These are phyloP conservation scores for Saccharomycopsis babjevae DNA, from an alignment of 805 yeast genomes.

Conservation along the genomic window DNA sequence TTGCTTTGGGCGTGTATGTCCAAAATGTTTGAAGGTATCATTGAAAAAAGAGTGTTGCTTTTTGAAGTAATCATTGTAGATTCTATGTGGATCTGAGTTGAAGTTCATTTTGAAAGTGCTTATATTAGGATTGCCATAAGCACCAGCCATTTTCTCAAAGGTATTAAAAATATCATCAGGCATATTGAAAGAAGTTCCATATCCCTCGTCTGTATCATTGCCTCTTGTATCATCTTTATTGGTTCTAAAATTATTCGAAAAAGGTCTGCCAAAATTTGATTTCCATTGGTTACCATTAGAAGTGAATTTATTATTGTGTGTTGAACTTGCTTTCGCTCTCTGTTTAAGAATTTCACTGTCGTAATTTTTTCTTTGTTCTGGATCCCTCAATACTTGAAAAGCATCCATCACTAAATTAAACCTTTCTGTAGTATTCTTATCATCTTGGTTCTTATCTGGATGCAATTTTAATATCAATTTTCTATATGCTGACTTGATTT, in stretches of 20 bases:
- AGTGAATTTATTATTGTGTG: background rate
- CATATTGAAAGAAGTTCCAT: background rate
- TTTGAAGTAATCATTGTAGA: background rate
- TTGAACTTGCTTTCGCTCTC: background rate
- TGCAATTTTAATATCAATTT: conserved; percentile 63
- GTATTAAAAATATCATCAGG: background rate
- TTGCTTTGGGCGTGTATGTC: background rate
- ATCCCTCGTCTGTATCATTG: background rate
- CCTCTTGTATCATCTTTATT: background rate
- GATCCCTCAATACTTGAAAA: conserved; percentile 15
- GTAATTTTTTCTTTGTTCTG: conserved; percentile 8
- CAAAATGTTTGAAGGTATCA: background rate
- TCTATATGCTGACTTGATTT: conserved; percentile 69
- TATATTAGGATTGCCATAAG: background rate
- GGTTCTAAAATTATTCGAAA: conserved; percentile 2
- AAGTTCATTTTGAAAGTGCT: background rate
- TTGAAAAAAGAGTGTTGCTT: background rate
- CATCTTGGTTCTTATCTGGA: conserved; percentile 65
- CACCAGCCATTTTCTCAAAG: background rate
- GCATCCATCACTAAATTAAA: conserved; percentile 15
- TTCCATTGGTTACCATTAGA: background rate
- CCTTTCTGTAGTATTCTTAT: conserved; percentile 22
- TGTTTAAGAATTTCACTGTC: conserved; percentile 4
- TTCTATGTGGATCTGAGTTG: background rate
- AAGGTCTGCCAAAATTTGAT: background rate